phyloP scores from a whole-genome alignment of 2,329 filamentous ascomycete species.

The Leptographium procerum region DNA sequence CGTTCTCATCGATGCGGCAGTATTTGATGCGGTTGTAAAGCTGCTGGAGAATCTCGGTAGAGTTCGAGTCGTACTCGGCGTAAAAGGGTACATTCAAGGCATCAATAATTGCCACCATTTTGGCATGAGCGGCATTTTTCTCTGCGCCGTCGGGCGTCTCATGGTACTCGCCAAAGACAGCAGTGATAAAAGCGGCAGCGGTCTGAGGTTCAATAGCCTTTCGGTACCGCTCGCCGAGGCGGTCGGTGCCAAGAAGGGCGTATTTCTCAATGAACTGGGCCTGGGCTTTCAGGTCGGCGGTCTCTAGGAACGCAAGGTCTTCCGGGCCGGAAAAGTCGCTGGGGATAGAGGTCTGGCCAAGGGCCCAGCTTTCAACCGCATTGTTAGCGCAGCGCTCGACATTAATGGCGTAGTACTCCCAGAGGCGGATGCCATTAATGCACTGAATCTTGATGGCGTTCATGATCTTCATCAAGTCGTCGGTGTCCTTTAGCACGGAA shows the following conservation, averaged over 20 bases:
- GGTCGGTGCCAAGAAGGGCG: slow-evolving; percentile 59
- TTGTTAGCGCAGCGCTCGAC: slow-evolving; percentile 60
- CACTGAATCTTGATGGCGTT: slow-evolving; percentile 72
- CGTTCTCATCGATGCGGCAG: slow-evolving; percentile 80
- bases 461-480: slow-evolving; percentile 74
- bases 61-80: slow-evolving; percentile 79
- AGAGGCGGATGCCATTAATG: slow-evolving; percentile 65
- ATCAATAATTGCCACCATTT: slow-evolving; percentile 57
- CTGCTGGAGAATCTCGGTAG: slow-evolving; percentile 75
- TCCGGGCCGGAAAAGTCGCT: slow-evolving; percentile 27
- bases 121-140: slow-evolving; percentile 38
- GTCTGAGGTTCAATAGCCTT: slow-evolving; percentile 58
- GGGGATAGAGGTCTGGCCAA: slow-evolving; percentile 44
- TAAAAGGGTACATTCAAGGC: slow-evolving; percentile 83
- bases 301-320: slow-evolving; percentile 36
- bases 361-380: slow-evolving; percentile 60
- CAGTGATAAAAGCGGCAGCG: slow-evolving; percentile 56
- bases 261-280: slow-evolving; percentile 55
- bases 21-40: slow-evolving; percentile 94
- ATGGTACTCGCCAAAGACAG: slow-evolving; percentile 51
- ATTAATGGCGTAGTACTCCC: slow-evolving; percentile 87
- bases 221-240: slow-evolving; percentile 69
- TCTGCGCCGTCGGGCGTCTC: slow-evolving; percentile 40
- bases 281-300: slow-evolving; percentile 33
- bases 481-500: slow-evolving; percentile 54